Conservation (phyloP, 176 grass and related monocot genomes). For the Hyparrhenia diplandra region DNA sequence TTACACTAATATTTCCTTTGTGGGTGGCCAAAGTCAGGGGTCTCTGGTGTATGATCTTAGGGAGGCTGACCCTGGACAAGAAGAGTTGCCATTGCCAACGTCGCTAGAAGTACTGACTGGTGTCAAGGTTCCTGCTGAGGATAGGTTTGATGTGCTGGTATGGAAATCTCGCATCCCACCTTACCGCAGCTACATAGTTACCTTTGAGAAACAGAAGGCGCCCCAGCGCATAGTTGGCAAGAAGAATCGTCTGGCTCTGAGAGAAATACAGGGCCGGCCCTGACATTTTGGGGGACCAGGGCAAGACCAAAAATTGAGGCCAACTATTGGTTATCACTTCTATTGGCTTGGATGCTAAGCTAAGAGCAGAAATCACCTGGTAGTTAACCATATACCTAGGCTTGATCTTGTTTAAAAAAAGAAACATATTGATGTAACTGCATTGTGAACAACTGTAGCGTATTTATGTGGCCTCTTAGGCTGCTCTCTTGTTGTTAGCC, state of each 20-base stretch:
- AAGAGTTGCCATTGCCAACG: neutral
- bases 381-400: no score
- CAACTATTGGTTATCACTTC: no score
- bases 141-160: conserved; percentile 17
- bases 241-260: neutral
- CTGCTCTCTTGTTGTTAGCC: no score
- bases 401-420: no score
- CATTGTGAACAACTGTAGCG: no score
- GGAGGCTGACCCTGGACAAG: neutral
- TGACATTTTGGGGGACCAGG: no score
- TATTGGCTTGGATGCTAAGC: no score
- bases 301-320: no score
- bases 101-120: neutral
- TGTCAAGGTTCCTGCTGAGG: neutral
- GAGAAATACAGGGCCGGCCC: no score
- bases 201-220: neutral
- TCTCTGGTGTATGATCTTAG: conserved; percentile 22
- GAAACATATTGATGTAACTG: no score
- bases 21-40: neutral
- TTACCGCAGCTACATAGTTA: neutral
- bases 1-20: neutral
- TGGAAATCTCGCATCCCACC: conserved; percentile 14
- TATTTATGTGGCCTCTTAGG: no score
- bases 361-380: no score
- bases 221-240: neutral